A percentile compares a stretch with the other conserved stretches of the same genome.
These are phyloP conservation scores for Aureobasidium sp. DNA, from an alignment of 2,329 filamentous ascomycete species.

Conservation along the genomic window DNA sequence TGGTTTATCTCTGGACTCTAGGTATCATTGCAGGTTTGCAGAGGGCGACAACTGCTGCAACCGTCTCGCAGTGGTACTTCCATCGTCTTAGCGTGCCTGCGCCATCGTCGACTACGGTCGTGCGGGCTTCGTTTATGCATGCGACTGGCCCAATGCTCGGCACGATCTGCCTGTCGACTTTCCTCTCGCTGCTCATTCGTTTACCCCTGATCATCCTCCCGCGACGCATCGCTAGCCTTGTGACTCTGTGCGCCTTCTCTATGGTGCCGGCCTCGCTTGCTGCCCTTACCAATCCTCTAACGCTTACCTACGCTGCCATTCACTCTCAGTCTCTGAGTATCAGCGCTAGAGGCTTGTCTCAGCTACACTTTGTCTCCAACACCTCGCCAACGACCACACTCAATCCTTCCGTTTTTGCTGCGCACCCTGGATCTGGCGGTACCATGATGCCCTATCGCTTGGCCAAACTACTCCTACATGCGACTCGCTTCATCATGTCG, in stretches of 20 bases:
- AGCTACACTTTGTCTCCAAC: conserved; percentile 73
- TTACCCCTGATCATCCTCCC: conserved; percentile 81
- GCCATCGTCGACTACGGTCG: conserved; percentile 71
- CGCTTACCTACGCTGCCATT: conserved; percentile 87
- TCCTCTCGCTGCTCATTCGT: conserved; percentile 72
- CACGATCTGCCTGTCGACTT: conserved; percentile 80
- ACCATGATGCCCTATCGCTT: conserved; percentile 80
- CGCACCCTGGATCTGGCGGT: conserved; percentile 30
- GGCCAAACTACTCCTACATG: conserved; percentile 84
- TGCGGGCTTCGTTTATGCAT: conserved; percentile 74
- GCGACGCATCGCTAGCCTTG: conserved; percentile 59
- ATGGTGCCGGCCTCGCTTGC: conserved; percentile 80
- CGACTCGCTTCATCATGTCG: conserved; percentile 85
- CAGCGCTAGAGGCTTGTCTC: conserved; percentile 71
- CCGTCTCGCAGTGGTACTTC: conserved; percentile 98
- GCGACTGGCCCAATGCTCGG: conserved; percentile 82
- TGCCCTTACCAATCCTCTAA: conserved; percentile 81
- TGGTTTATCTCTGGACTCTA: conserved; percentile 94
- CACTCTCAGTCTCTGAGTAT: conserved; percentile 76
- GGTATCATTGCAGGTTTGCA: conserved; percentile 83
- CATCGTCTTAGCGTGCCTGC: conserved; percentile 77
- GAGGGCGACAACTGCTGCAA: conserved; percentile 84
- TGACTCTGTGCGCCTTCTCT: conserved; percentile 67
- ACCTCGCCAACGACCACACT: conserved; percentile 65
- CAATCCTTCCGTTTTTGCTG: conserved; percentile 34